A percentile compares a stretch with the other conserved stretches of the same genome.
phyloP scores from a whole-genome alignment of 2,329 filamentous ascomycete species.

The Paecilomyces variotii region DNA sequence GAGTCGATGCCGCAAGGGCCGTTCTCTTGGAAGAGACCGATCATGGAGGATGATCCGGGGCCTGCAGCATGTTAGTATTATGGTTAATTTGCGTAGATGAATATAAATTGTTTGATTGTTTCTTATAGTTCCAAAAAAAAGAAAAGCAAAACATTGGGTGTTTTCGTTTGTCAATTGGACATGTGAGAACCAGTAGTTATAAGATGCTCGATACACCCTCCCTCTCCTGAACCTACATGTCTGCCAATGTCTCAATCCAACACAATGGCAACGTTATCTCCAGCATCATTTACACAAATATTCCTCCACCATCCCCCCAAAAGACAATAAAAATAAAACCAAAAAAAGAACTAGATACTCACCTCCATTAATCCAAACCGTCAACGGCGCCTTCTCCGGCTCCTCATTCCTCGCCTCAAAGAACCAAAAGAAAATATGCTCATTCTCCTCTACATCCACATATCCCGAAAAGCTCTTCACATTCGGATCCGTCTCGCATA shows the following conservation, averaged over 20 bases:
- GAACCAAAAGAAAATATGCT: not conserved
- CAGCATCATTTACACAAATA: too few relatives aligned
- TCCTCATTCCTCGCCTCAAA: conserved; percentile 13
- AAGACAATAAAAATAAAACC: not conserved
- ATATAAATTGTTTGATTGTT: not conserved
- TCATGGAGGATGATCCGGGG: conserved; percentile 51
- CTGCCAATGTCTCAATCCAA: too few relatives aligned
- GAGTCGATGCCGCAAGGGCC: conserved; percentile 48
- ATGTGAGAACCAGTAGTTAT: not conserved
- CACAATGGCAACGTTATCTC: too few relatives aligned
- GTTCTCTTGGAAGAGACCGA: conserved; percentile 46
- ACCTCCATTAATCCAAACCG: conserved; percentile 53
- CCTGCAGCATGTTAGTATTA: conserved; percentile 24
- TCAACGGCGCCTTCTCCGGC: conserved; percentile 47
- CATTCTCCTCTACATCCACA: not conserved
- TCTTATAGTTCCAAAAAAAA: not conserved
- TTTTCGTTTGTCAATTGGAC: not conserved
- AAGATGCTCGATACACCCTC: not conserved
- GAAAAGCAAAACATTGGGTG: too few relatives aligned
- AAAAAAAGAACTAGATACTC: not conserved
- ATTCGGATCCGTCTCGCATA: conserved; percentile 24
- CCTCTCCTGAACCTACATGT: too few relatives aligned
- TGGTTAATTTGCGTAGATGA: not conserved
- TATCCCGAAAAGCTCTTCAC: not conserved
- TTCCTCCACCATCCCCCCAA: too few relatives aligned